Evolutionary conservation across 352 stramenopile species (phyloP), one percentile per base, ranked within the genome.

Genomic region (Pythium plurisporium): DNA sequence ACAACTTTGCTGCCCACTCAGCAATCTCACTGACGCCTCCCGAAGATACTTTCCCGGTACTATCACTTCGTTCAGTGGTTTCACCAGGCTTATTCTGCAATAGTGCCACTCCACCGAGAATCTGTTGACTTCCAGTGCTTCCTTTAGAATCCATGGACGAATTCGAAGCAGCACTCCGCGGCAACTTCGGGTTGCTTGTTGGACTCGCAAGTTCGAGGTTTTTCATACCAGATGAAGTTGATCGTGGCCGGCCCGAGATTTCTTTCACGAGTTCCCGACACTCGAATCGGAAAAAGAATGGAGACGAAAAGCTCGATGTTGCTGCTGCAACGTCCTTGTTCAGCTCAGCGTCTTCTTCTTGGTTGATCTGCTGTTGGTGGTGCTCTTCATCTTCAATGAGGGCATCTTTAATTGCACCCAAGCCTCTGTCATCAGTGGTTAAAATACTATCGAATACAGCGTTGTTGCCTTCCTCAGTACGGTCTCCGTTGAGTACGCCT

Each of bases 251-350:
- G 14, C 20, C 41, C 5, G 55, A 41, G 22, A 5, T 23, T 15
- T 65, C 42, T 27, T 60, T 48, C 1, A 43, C n/a, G 2, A 91
- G 53, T 47, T 91, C 67, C 22, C 77, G 79, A 33, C 74, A 94
- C 54, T 95, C 86, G 42, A 94, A 93, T 10, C 69, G 82, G 26
- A 95, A 87, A 60, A 95, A 95, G 50, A 94, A 92, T 33, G 86
- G 82, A 8, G 84, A 72, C 12, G 81, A 93, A 51, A 93, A 90
- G 29, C 76, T 90, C 15, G 82, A 94, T 9, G 81, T 91, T 7
- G 82, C 81, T 17, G 86, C 83, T 2, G 79, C 83, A 0, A 91
- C 83, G 62, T 91, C 83, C 59, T 91, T 91, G 67, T 94, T 91
- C 37, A 91, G 76, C 56, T 91, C 78, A 1, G 76, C 81, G 51